Evolutionary conservation across 2,329 filamentous ascomycete genomes (phyloP).

Genomic region (Lecanicillium sp.): DNA sequence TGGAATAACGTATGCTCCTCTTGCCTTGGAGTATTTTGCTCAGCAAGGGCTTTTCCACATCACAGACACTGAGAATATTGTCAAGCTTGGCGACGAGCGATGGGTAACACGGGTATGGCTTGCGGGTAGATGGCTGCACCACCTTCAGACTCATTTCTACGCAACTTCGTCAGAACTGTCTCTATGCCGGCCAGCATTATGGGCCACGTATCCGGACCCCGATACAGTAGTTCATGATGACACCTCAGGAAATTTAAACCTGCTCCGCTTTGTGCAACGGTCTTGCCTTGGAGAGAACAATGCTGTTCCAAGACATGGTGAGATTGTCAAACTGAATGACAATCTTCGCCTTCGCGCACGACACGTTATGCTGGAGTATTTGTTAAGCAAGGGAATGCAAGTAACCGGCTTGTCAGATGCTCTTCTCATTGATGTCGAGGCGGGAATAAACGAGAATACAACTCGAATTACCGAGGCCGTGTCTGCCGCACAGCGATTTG

Average conservation of each 20-base stretch:
- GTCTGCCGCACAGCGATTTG: conserved; percentile 2
- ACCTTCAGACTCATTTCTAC: conserved; percentile 1
- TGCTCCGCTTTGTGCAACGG: conserved; percentile 3
- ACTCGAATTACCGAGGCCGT: conserved; percentile 3
- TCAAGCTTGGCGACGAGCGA: conserved; percentile 1
- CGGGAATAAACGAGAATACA: not conserved
- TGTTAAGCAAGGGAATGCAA: not conserved
- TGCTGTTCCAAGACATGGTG: not conserved
- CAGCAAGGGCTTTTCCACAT: conserved; percentile 2
- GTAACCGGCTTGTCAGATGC: not conserved
- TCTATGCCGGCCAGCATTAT: conserved; percentile 4
- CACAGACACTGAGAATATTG: conserved; percentile 1
- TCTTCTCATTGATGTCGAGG: conserved; percentile 4
- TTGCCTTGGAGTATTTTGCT: conserved; percentile 4
- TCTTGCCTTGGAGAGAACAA: conserved; percentile 2
- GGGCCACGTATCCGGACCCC: conserved; percentile 2
- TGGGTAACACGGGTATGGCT: conserved; percentile 3
- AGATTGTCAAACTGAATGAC: conserved; percentile 4
- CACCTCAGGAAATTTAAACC: conserved; percentile 1
- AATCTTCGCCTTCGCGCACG: conserved; percentile 4
- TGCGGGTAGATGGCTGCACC: conserved; percentile 2
- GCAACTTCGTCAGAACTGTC: not conserved
- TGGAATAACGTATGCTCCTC: not conserved
- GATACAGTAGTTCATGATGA: not conserved
- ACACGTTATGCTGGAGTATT: not conserved